A percentile compares a stretch with the other conserved stretches of the same genome.
phyloP scores from a whole-genome alignment of 139 green algal genomes.

The Haematococcus sp. region DNA sequence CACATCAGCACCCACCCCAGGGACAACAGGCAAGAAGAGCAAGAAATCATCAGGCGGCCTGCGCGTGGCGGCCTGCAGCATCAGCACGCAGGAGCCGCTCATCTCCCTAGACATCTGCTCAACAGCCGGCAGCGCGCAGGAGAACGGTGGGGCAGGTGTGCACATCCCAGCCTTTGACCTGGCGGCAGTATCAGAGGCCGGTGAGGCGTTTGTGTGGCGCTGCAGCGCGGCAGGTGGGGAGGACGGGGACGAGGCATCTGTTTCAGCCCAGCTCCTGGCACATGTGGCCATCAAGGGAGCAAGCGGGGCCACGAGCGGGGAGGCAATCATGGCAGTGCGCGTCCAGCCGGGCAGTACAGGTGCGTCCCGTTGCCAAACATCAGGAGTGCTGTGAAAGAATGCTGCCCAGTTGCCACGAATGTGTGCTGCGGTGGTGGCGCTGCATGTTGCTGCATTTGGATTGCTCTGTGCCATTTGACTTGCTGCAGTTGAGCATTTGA shows the following conservation, averaged over 20 bases:
- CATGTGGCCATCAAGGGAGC: conserved; percentile 11
- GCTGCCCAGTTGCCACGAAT: too few species aligned
- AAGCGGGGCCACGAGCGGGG: conserved; percentile 12
- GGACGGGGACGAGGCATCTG: not conserved
- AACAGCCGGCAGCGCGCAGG: conserved; percentile 20
- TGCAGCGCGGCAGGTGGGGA: conserved; percentile 8
- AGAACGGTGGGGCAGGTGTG: not conserved
- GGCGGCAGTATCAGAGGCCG: conserved; percentile 45
- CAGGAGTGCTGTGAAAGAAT: not conserved
- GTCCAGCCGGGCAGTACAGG: not conserved
- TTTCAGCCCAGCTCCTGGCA: conserved; percentile 29
- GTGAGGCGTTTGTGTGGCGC: conserved; percentile 56
- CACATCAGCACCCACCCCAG: conserved; percentile 2
- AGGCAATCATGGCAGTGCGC: not conserved
- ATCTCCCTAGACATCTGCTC: conserved; percentile 41
- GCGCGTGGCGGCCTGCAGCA: not conserved
- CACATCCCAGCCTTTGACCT: conserved; percentile 32
- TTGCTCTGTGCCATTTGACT: too few species aligned
- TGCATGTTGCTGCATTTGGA: too few species aligned
- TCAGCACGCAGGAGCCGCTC: conserved; percentile 26
- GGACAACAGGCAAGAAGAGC: conserved; percentile 15
- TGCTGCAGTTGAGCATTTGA: too few species aligned
- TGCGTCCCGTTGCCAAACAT: too few species aligned
- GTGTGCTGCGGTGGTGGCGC: too few species aligned
- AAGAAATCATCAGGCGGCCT: conserved; percentile 20